phyloP scores from a whole-genome alignment of 2,329 filamentous ascomycete genomes.

The Cryphonectria naterciae region DNA sequence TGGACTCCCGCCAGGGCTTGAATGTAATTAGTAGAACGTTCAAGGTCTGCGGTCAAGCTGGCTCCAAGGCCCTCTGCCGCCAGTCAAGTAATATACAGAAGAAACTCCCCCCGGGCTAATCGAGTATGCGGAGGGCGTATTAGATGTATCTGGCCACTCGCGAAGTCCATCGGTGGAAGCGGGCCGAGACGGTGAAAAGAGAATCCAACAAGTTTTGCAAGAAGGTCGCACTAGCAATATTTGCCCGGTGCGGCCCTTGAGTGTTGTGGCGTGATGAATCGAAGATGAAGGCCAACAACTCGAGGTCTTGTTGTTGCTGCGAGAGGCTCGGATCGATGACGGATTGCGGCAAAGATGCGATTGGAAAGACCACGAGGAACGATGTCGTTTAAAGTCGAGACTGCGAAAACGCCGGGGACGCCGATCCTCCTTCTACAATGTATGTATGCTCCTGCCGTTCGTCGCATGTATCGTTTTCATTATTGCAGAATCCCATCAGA shows the following conservation, averaged over 20 bases:
- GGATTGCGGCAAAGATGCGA: slow-evolving; percentile 17
- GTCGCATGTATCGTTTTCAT: slow-evolving; percentile 34
- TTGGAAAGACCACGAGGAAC: slow-evolving; percentile 15
- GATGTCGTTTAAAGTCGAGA: slow-evolving; percentile 27
- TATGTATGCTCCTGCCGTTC: slow-evolving; percentile 30
- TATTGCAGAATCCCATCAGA: slow-evolving; percentile 44
- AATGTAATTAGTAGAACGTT: slow-evolving; percentile 27
- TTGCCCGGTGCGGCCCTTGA: slow-evolving; percentile 2
- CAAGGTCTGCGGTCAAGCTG: slow-evolving; percentile 9
- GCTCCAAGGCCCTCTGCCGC: slow-evolving; percentile 16
- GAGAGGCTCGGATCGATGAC: neutral
- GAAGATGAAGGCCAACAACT: slow-evolving; percentile 13
- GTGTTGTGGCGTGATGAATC: slow-evolving; percentile 12
- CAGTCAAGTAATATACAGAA: slow-evolving; percentile 28
- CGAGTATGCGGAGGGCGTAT: slow-evolving; percentile 21
- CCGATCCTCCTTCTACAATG: slow-evolving; percentile 27
- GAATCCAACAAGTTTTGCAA: slow-evolving; percentile 26
- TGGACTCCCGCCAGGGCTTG: slow-evolving; percentile 18
- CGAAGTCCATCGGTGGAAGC: neutral
- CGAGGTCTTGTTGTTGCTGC: neutral
- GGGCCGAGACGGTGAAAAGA: slow-evolving; percentile 17
- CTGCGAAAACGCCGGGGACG: slow-evolving; percentile 31
- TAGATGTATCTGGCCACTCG: slow-evolving; percentile 27
- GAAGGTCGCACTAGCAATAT: slow-evolving; percentile 13
- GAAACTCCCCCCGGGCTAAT: slow-evolving; percentile 13